phyloP scores from a whole-genome alignment of 2,329 filamentous ascomycete genomes.

The Ilyonectria robusta region DNA sequence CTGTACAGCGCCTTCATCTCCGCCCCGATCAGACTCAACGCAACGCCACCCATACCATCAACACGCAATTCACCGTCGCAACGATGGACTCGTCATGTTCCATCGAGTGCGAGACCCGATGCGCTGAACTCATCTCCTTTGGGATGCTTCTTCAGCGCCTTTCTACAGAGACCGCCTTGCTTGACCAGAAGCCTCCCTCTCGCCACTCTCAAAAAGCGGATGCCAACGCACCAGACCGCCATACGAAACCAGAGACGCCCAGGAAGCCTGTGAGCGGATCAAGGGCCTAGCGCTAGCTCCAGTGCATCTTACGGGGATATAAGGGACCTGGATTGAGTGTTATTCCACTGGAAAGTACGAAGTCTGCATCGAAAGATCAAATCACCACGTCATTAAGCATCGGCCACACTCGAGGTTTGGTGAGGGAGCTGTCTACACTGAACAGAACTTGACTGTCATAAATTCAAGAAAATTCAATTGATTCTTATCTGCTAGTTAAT shows the following conservation, averaged over 20 bases:
- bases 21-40: not conserved
- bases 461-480: constrained; percentile 44
- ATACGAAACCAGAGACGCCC: constrained; percentile 30
- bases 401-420: not conserved
- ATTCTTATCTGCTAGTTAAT: constrained; percentile 31
- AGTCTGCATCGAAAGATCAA: not conserved
- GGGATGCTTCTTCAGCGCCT: constrained; percentile 54
- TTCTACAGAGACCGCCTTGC: constrained; percentile 47
- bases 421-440: constrained; percentile 10
- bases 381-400: not conserved
- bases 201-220: constrained; percentile 8
- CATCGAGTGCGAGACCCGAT: constrained; percentile 49
- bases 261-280: constrained; percentile 24
- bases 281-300: constrained; percentile 32
- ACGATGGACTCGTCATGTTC: constrained; percentile 39
- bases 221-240: constrained; percentile 20
- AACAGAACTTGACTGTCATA: constrained; percentile 11
- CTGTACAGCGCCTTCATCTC: not conserved
- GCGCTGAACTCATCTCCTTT: constrained; percentile 55
- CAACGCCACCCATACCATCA: not conserved
- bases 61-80: not conserved
- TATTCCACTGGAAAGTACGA: not conserved
- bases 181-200: constrained; percentile 30
- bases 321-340: not conserved
- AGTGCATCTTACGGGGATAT: not conserved